Evolutionary conservation across 2,329 filamentous ascomycete species (phyloP), one percentile per base, ranked within the genome.

Genomic region (Phymatotrichopsis omnivora): DNA sequence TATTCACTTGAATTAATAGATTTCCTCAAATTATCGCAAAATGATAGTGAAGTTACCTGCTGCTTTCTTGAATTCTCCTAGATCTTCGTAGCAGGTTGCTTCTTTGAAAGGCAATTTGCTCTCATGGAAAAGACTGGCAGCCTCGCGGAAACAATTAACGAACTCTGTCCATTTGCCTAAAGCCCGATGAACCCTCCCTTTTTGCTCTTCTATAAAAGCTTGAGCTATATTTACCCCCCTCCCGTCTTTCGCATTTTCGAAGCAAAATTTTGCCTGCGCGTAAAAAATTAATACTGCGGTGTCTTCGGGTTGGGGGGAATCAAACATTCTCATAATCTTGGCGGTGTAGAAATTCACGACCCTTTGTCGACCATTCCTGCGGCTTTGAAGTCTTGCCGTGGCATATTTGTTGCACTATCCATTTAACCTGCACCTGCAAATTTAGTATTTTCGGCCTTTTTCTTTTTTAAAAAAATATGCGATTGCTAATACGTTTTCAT

Each of bases 291-390:
- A 19, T n/a, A 27, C 10, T 19, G 16, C n/a, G 8, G 10, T 32
- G 5, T 31, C 17, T 10, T 41, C 12, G 14, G 23, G 40, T 43
- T 32, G 20, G 17, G 32, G 1, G 24, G 17, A 22, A 28, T 19
- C 25, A 8, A n/a, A 57, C 57, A 24, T 53, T 51, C 7, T 56
- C 47, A 32, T 52, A 60, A 20, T 57, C 53, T 38, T 53, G 54
- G 10, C 49, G 47, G 1, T 53, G 38, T 22, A 61, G 45, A 3
- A 59, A 52, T 14, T 58, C 34, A 6, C 40, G 41, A 6, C 54
- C 59, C 31, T 48, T 54, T 7, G 42, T 44, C 2, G 43, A 33
- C 59, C 59, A 61, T 17, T 49, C 48, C 5, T 36, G 30, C 11
- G 52, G 53, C 27, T 59, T 56, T 1, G 56, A 47, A 0, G 52